Conservation (phyloP, 495 filamentous ascomycete genomes). For the Sordaria brevicollis region DNA sequence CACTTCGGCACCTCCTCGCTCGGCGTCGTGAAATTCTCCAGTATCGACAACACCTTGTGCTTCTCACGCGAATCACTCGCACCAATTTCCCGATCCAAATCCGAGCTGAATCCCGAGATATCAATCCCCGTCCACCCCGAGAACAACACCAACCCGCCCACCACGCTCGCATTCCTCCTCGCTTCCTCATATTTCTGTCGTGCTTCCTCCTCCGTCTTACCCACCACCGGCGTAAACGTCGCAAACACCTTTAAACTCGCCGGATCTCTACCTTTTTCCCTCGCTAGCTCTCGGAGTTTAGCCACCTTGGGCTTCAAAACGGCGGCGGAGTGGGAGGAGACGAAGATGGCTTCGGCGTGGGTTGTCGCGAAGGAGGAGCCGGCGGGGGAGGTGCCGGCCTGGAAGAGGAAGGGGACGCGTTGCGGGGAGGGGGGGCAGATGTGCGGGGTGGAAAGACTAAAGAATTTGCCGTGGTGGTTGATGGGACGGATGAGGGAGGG, state of each 20-base stretch:
- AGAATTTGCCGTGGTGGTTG: slow-evolving; percentile 50
- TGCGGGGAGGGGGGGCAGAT: slow-evolving; percentile 53
- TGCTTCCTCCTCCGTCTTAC: slow-evolving; percentile 47
- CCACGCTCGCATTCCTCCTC: slow-evolving; percentile 39
- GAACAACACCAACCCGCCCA: slow-evolving; percentile 50
- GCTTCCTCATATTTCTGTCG: slow-evolving; percentile 41
- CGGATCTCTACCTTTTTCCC: slow-evolving; percentile 42
- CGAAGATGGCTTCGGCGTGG: slow-evolving; percentile 57
- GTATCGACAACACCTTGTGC: slow-evolving; percentile 39
- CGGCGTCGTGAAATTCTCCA: slow-evolving; percentile 41
- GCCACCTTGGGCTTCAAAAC: slow-evolving; percentile 43
- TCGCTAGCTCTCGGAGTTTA: slow-evolving; percentile 43
- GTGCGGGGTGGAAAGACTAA: slow-evolving; percentile 39
- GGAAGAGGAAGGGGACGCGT: slow-evolving; percentile 53
- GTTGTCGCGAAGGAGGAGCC: slow-evolving; percentile 48
- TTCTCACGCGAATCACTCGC: slow-evolving; percentile 42
- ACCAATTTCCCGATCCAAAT: slow-evolving; percentile 42
- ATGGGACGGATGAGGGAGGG: slow-evolving; percentile 48
- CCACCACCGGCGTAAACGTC: slow-evolving; percentile 48
- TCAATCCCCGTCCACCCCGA: slow-evolving; percentile 55
- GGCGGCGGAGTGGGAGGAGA: slow-evolving; percentile 42
- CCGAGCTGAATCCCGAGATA: slow-evolving; percentile 40
- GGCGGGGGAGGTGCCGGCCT: slow-evolving; percentile 50
- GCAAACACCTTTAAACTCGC: slow-evolving; percentile 49
- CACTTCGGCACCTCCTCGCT: slow-evolving; percentile 40